Conservation (phyloP, 2,329 filamentous ascomycete species). For the Botrytis tulipae region DNA sequence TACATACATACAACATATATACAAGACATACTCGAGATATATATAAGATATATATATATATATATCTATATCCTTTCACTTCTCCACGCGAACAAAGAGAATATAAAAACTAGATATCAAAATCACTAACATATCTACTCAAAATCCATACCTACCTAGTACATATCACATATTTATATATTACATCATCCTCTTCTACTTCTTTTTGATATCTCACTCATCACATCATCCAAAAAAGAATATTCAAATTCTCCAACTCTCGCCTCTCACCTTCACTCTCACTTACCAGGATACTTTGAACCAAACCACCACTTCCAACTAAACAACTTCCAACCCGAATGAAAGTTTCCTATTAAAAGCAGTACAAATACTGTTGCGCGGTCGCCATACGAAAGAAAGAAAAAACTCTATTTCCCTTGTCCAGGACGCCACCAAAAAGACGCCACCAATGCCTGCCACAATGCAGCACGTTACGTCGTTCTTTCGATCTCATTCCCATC, state of each 20-base stretch:
- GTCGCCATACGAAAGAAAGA: not conserved
- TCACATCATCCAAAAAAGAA: not conserved
- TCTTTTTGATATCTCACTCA: not conserved
- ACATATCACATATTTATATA: not conserved
- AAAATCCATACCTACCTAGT: not conserved
- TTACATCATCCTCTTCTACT: not conserved
- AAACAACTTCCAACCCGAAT: not conserved
- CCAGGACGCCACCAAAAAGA: not conserved
- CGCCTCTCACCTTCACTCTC: not conserved
- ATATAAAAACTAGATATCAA: not conserved
- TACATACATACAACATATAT: not conserved
- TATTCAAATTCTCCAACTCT: not conserved
- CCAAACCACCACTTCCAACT: not conserved
- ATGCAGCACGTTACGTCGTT: constrained; percentile 22
- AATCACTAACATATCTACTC: not conserved
- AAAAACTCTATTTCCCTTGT: constrained; percentile 9
- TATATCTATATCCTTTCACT: not conserved
- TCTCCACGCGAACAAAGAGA: not conserved
- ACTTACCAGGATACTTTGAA: not conserved
- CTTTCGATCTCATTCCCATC: constrained; percentile 17
- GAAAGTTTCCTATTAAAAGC: not conserved
- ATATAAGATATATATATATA: no score
- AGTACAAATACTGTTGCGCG: not conserved
- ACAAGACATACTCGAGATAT: no score
- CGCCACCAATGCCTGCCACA: constrained; percentile 17